Base-by-base conservation (phyloP, 2,329 filamentous ascomycete species). In the Anthostomella pinea region DNA sequence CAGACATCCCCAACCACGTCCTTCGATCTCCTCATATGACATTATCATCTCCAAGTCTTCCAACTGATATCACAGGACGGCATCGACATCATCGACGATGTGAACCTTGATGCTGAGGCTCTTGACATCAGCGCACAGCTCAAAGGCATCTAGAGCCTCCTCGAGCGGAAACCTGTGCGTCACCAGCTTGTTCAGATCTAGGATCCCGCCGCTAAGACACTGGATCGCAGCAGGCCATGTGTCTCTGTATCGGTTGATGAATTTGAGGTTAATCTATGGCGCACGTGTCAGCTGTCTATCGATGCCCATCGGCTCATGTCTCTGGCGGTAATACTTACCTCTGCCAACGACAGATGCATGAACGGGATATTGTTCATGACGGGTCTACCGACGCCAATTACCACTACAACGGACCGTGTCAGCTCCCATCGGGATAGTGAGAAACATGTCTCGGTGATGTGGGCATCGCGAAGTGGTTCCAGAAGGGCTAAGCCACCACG, bases 161-260 rank as follows among this genome's bases (percentile, higher is more conserved):
- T 84, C 80, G 16, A 86, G 61, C 1, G 76, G 72, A 43, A 79
- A 83, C 1, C 65, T 68, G 56, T 86, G 81, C 8, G 80, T 79
- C 3, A 85, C 73, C 13, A 84, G 60, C 31, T 69, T 71, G 52
- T 79, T 79, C 14, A 83, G 62, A 52, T 84, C 72, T 7, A 86
- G 54, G 1, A 84, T 67, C 0, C 73, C 74, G 3, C 78, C 76
- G 25, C 68, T 70, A 18, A 86, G 53, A 30, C 75, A 77, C 6
- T 74, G 67, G 21, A 86, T 81, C 0, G 77, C 82, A 0, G 75
- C 71, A 0, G 81, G 81, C 81, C 82, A 86, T 0, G 81, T 85
- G 51, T 85, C 79, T 25, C 73, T 68, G 54, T 85, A 86, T 6
- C 82, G 69, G 57, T 86, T 85, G 54, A 85, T 85, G 61, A 86